Percentiles rank a stretch among this genome's conserved stretches.
Evolutionary conservation across 2,329 filamentous ascomycete species (phyloP).

Genomic region (Zymoseptoria crescenta): DNA sequence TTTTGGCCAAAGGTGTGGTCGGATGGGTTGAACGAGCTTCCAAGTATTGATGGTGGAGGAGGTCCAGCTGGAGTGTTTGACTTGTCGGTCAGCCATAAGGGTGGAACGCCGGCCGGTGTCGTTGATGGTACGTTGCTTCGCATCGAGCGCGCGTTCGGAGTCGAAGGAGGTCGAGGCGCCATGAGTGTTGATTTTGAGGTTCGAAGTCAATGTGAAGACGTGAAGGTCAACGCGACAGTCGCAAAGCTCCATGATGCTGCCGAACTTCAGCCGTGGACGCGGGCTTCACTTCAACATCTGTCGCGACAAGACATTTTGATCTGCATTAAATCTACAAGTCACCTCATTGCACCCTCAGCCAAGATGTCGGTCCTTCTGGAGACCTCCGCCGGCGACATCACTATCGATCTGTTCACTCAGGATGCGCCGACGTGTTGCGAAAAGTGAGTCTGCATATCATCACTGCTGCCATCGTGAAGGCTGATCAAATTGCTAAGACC

Average conservation of each 20-base stretch:
- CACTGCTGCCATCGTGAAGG: slow-evolving; percentile 28
- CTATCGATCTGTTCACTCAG: slow-evolving; percentile 84
- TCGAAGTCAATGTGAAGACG: neutral
- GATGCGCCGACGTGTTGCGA: slow-evolving; percentile 87
- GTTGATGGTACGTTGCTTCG: slow-evolving; percentile 27
- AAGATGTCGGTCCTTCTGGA: slow-evolving; percentile 88
- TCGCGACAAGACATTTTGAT: neutral
- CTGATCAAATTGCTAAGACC: slow-evolving; percentile 52
- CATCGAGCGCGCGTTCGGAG: slow-evolving; percentile 22
- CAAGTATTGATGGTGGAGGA: slow-evolving; percentile 29
- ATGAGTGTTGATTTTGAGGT: slow-evolving; percentile 4
- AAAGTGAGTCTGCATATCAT: slow-evolving; percentile 58
- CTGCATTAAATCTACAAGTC: neutral
- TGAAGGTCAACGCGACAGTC: neutral
- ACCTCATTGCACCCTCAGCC: neutral
- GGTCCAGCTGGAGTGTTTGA: slow-evolving; percentile 31
- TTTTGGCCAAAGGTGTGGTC: slow-evolving; percentile 23
- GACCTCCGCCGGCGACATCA: slow-evolving; percentile 86
- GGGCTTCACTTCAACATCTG: neutral
- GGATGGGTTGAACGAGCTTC: slow-evolving; percentile 26
- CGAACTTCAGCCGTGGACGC: neutral
- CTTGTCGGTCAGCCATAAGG: slow-evolving; percentile 24
- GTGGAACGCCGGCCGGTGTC: slow-evolving; percentile 30
- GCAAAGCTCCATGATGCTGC: neutral
- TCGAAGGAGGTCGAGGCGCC: slow-evolving; percentile 20